A percentile compares a stretch with the other conserved stretches of the same genome.
Evolutionary conservation across 1,139 yeast genomes (phyloP).

Genomic region (Saccharomyces pastorianus): DNA sequence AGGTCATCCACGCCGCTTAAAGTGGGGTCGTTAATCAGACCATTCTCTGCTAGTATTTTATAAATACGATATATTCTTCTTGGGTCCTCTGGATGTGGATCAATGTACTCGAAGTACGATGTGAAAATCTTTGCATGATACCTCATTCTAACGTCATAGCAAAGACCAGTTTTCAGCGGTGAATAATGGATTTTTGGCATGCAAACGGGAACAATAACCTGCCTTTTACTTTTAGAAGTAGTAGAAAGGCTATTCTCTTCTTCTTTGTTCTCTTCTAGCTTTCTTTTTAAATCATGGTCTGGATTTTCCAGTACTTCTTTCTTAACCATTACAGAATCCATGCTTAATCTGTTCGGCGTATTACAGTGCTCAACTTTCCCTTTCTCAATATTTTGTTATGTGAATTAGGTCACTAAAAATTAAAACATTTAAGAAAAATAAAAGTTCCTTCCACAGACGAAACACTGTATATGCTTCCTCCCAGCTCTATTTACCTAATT

Average conservation of each 20-base stretch:
- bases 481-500: not conserved
- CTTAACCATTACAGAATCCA: not conserved
- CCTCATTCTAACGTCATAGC: conserved; percentile 95
- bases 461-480: not conserved
- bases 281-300: not conserved
- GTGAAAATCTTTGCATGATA: conserved; percentile 93
- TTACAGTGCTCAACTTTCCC: not conserved
- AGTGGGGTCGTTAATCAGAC: conserved; percentile 73
- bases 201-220: conserved; percentile 47
- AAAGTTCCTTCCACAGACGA: not conserved
- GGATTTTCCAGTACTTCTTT: not conserved
- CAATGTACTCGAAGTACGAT: conserved; percentile 86
- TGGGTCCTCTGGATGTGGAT: conserved; percentile 99
- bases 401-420: not conserved
- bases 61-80: conserved; percentile 90
- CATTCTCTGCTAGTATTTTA: conserved; percentile 89
- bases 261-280: conserved; percentile 5
- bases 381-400: not conserved
- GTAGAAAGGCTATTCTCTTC: not conserved
- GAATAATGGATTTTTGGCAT: conserved; percentile 41
- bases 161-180: conserved; percentile 82
- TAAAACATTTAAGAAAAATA: not conserved
- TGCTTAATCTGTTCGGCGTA: not conserved
- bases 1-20: conserved; percentile 73
- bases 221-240: conserved; percentile 19